Percentiles rank a stretch among this genome's conserved stretches.
Evolutionary conservation across 352 stramenopile genomes (phyloP).

Genomic region (Globisporangium radiosum): DNA sequence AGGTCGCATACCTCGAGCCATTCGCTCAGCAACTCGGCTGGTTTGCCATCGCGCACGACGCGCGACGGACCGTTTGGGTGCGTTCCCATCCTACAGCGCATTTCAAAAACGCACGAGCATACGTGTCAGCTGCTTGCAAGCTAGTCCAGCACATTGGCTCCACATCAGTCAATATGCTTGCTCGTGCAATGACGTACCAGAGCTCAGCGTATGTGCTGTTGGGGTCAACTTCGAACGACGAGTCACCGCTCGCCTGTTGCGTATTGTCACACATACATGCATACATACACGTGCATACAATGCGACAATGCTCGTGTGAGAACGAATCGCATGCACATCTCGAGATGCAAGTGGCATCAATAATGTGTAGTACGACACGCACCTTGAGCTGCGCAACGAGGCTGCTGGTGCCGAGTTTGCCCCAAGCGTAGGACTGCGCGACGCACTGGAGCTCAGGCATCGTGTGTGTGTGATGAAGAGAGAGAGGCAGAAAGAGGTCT

Average conservation of each 20-base stretch:
- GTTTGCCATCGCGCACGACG: slow-evolving; percentile 42
- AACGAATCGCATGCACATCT: too few relatives aligned
- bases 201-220: slow-evolving; percentile 79
- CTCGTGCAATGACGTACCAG: slow-evolving; percentile 42
- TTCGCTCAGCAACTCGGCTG: slow-evolving; percentile 58
- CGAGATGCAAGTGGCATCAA: neutral
- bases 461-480: neutral
- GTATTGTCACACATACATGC: neutral
- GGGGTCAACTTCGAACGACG: slow-evolving; percentile 36
- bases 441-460: slow-evolving; percentile 83
- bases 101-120: neutral
- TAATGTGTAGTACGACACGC: neutral
- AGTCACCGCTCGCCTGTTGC: slow-evolving; percentile 35
- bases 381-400: slow-evolving; percentile 87
- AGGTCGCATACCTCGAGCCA: slow-evolving; percentile 26
- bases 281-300: neutral
- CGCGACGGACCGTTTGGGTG: slow-evolving; percentile 89
- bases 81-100: slow-evolving; percentile 85
- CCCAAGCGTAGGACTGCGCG: slow-evolving; percentile 89
- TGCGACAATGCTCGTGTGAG: too few relatives aligned
- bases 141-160: neutral
- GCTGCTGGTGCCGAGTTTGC: slow-evolving; percentile 76
- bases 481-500: neutral
- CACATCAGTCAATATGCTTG: neutral
- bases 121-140: slow-evolving; percentile 1